Evolutionary conservation across 106 monocot species (phyloP).

Genomic region (Dioscorea alata): DNA sequence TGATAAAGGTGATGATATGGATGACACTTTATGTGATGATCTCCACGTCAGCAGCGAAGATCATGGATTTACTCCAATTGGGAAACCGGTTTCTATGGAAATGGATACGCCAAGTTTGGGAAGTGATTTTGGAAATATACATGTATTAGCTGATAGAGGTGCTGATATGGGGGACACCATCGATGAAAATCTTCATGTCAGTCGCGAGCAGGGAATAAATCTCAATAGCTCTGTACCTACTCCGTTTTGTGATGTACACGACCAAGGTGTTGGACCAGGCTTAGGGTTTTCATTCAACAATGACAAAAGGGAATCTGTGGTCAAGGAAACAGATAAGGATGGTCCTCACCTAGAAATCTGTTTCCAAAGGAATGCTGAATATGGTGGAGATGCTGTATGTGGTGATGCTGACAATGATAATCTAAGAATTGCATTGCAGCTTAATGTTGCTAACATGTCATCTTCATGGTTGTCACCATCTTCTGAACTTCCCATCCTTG

Average conservation of each 20-base stretch:
- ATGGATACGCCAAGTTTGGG: conserved; percentile 6
- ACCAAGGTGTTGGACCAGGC: conserved; percentile 10
- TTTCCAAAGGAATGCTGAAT: conserved; percentile 11
- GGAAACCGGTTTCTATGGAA: conserved; percentile 14
- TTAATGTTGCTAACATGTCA: conserved; percentile 14
- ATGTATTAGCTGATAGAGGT: conserved; percentile 16
- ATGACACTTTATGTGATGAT: background rate
- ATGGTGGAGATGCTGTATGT: conserved; percentile 17
- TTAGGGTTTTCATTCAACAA: conserved; percentile 23
- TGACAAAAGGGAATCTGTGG: conserved; percentile 24
- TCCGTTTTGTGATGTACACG: conserved; percentile 19
- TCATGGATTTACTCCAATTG: conserved; percentile 13
- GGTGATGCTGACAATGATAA: conserved; percentile 17
- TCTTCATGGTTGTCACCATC: conserved; percentile 20
- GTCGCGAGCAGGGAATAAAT: conserved; percentile 7
- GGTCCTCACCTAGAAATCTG: conserved; percentile 31
- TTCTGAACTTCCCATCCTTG: conserved; percentile 15
- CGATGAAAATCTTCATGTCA: conserved; percentile 14
- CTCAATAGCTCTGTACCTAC: conserved; percentile 6
- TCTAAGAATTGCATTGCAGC: conserved; percentile 14
- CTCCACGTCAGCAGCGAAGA: conserved; percentile 8
- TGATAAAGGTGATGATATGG: conserved; percentile 15
- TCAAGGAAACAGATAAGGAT: conserved; percentile 23
- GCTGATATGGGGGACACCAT: background rate
- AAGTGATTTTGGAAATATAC: conserved; percentile 4